Conservation (phyloP, 164 flowering plant species). For the Malania oleifera region DNA sequence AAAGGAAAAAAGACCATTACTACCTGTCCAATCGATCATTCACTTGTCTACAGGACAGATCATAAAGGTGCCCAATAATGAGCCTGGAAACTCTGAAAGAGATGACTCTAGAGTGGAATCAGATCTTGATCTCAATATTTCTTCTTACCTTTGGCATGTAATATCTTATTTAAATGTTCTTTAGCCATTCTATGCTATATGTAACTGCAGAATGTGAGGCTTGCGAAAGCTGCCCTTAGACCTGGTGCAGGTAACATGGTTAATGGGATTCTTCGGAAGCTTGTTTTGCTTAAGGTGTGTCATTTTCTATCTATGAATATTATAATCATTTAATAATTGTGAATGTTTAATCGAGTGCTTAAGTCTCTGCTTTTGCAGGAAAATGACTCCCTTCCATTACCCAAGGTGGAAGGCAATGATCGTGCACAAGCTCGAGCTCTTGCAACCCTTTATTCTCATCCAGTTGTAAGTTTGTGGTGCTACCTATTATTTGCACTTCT, state of each 20-base stretch:
- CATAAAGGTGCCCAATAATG: no score
- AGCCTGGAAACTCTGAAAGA: no score
- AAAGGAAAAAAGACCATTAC: no score
- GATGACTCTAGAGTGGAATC: no score
- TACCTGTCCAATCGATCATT: no score
- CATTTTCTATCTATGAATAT: constrained; percentile 2
- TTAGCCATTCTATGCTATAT: no score
- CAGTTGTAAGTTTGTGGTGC: constrained; percentile 58
- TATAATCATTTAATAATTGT: not conserved
- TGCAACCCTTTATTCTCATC: constrained; percentile 87
- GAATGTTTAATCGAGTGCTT: not conserved
- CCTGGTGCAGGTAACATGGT: constrained; percentile 97
- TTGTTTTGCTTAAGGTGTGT: constrained; percentile 65
- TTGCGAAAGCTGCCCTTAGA: constrained; percentile 82
- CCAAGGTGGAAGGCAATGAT: constrained; percentile 78
- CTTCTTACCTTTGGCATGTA: no score
- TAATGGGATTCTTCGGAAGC: constrained; percentile 80
- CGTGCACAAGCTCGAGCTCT: constrained; percentile 88
- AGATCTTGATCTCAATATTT: no score
- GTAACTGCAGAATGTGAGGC: constrained; percentile 70
- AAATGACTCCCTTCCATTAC: constrained; percentile 66
- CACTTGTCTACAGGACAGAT: no score
- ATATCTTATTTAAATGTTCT: no score
- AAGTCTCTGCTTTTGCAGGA: constrained; percentile 39
- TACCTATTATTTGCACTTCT: not conserved